A percentile compares a stretch with the other conserved stretches of the same genome.
Conservation (phyloP, 208 protist genomes). For the Spongospora subterranea region DNA sequence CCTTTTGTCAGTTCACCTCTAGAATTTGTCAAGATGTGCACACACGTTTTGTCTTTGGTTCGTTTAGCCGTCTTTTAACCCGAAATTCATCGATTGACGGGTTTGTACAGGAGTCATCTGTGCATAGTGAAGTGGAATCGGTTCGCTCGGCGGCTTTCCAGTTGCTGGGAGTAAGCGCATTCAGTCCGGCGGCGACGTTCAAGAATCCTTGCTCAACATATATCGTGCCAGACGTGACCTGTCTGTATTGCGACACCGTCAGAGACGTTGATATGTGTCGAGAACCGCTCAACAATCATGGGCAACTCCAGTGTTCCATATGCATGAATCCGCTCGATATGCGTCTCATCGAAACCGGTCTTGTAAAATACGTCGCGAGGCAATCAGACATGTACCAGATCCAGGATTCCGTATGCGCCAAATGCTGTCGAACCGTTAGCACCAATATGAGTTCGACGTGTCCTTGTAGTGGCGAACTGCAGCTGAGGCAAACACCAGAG, state of each 20-base stretch:
- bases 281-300: neutral
- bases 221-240: conserved; percentile 63
- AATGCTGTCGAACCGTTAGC: conserved; percentile 3
- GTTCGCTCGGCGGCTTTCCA: neutral
- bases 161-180: conserved; percentile 57
- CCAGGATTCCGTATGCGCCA: conserved; percentile 58
- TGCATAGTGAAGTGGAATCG: neutral
- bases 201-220: conserved; percentile 64
- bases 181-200: conserved; percentile 47
- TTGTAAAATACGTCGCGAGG: conserved; percentile 53
- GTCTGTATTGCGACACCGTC: conserved; percentile 58
- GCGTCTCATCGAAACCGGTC: conserved; percentile 13
- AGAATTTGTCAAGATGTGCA: conserved; percentile 55
- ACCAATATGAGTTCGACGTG: conserved; percentile 32
- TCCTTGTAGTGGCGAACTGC: conserved; percentile 2
- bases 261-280: conserved; percentile 65
- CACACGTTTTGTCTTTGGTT: neutral
- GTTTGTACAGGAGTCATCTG: neutral
- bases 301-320: conserved; percentile 29
- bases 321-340: conserved; percentile 51
- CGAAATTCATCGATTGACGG: neutral
- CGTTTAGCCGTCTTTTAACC: neutral
- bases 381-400: conserved; percentile 41
- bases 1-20: neutral
- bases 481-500: neutral